phyloP scores from a whole-genome alignment of 805 yeast species.

The Pachysolen tannophilus region DNA sequence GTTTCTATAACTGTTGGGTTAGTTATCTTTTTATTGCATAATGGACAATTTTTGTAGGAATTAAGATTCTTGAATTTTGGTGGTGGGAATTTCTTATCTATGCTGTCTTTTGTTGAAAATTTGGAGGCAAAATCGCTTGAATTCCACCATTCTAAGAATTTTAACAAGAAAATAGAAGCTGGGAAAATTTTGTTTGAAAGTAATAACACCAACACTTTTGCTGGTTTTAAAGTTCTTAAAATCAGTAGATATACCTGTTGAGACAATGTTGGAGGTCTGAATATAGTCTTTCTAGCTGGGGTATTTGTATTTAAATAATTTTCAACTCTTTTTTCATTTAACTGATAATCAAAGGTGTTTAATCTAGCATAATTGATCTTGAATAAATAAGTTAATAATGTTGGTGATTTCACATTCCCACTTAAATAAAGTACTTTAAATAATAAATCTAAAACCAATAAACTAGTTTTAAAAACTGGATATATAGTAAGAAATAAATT shows the following conservation, averaged over 20 bases:
- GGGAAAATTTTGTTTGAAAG: slow-evolving; percentile 53
- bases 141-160: slow-evolving; percentile 92
- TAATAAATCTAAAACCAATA: slow-evolving; percentile 42
- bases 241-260: too few species aligned
- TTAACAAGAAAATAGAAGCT: slow-evolving; percentile 68
- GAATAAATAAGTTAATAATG: slow-evolving; percentile 52
- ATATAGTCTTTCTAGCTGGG: slow-evolving; percentile 17
- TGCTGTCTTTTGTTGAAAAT: slow-evolving; percentile 39
- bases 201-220: background rate
- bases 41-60: slow-evolving; percentile 40
- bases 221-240: slow-evolving; percentile 13
- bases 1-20: slow-evolving; percentile 89
- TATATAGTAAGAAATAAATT: slow-evolving; percentile 46
- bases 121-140: slow-evolving; percentile 63
- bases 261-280: slow-evolving; percentile 31
- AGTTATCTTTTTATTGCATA: slow-evolving; percentile 55
- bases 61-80: slow-evolving; percentile 19
- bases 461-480: slow-evolving; percentile 45
- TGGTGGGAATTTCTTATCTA: slow-evolving; percentile 43
- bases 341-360: slow-evolving; percentile 39
- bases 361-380: slow-evolving; percentile 61
- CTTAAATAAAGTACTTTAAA: slow-evolving; percentile 60
- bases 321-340: slow-evolving; percentile 24
- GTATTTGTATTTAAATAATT: slow-evolving; percentile 13
- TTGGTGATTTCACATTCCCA: slow-evolving; percentile 56